Evolutionary conservation across 108 stramenopile species (phyloP), one percentile per base, ranked within the genome.

Genomic region (Stephanodiscus triporus): DNA sequence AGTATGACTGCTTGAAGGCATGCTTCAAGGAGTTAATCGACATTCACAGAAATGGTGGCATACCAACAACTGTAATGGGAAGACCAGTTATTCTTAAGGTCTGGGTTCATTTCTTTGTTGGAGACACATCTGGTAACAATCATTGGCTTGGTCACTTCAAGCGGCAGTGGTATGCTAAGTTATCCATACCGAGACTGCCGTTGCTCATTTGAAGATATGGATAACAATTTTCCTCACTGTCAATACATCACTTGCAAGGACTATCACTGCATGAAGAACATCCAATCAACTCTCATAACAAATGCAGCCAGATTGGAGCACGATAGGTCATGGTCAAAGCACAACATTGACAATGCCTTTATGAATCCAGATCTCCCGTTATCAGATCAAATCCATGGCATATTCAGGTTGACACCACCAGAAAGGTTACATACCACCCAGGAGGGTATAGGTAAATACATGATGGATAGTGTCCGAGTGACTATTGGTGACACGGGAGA

Each of bases 91-190:
- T 29, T 30, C 17, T 26, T 1, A 58, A 58, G 29, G 29, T 58
- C 10, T 58, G 57, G 57, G 32, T 58, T 58, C 57, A 58, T 30
- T 58, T 13, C 10, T 29, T 58, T 29, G 29, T 32, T 58, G 57
- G 57, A 29, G 57, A 30, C 57, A 58, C 57, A 6, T 17, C 26
- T 17, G 57, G 57, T 10, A 58, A 58, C n/a, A 58, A 58, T 30
- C 7, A 10, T 24, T 58, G 57, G 57, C 17, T 58, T 0, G 57
- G 57, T 32, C 57, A 58, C 13, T 42, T 42, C 11, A 42, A 42
- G n/a, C 11, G 40, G 40, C 9, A 42, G 40, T 42, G 40, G 40
- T 9, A 42, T 9, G 40, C 1, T 42, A 9, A 42, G 7, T 1
- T 42, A 9, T 42, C 40, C 40, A 1, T 42, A 42, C 9, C 4